Percentiles rank a stretch among this genome's conserved stretches.
These are phyloP conservation scores for Aspergillus sp. DNA, from an alignment of 2,329 filamentous ascomycete genomes.

Conservation along the genomic window DNA sequence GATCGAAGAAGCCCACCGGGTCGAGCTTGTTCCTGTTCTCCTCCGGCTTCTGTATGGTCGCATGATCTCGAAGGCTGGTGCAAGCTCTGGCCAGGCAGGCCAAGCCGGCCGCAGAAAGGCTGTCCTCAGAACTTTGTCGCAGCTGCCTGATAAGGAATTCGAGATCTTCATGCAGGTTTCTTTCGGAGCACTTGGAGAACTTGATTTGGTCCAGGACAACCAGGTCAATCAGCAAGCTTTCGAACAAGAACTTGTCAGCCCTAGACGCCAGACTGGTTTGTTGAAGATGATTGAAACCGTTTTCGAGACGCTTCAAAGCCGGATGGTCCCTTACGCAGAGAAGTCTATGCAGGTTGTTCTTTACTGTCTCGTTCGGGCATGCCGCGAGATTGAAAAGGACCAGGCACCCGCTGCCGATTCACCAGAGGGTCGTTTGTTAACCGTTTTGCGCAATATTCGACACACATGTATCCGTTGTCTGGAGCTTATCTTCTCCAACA, in stretches of 20 bases:
- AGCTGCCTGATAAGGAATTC: constrained; percentile 72
- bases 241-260: constrained; percentile 60
- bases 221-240: constrained; percentile 57
- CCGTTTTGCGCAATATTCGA: constrained; percentile 52
- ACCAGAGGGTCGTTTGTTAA: constrained; percentile 33
- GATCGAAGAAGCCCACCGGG: constrained; percentile 72
- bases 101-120: constrained; percentile 75
- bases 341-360: constrained; percentile 74
- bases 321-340: constrained; percentile 67
- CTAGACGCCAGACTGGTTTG: constrained; percentile 84
- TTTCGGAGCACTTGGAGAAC: constrained; percentile 66
- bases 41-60: constrained; percentile 86
- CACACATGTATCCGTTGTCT: constrained; percentile 75
- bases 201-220: constrained; percentile 59
- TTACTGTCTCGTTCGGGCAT: constrained; percentile 75
- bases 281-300: constrained; percentile 88
- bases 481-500: constrained; percentile 73
- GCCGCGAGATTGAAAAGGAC: constrained; percentile 50
- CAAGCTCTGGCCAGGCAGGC: constrained; percentile 74
- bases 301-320: constrained; percentile 77
- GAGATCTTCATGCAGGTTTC: constrained; percentile 81
- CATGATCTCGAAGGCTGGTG: constrained; percentile 78
- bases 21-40: constrained; percentile 78
- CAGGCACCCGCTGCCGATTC: constrained; percentile 28
- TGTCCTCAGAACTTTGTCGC: constrained; percentile 75